Conservation (phyloP, 2,329 filamentous ascomycete species). For the Metarhizium anisopliae region DNA sequence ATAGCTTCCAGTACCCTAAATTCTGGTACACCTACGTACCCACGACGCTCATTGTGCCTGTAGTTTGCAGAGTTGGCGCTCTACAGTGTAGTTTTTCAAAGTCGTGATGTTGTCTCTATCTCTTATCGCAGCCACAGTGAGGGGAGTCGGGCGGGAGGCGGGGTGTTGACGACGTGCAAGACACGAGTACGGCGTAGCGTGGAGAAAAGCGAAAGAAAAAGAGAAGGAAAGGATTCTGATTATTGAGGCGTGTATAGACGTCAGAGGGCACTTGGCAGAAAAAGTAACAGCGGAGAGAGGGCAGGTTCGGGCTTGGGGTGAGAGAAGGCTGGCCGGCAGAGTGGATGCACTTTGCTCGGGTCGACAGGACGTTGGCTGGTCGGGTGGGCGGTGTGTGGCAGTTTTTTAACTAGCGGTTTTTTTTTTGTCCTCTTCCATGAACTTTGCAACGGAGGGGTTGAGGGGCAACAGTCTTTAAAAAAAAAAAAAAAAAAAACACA, state of each 20-base stretch:
- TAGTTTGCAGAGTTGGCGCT: slow-evolving; percentile 14
- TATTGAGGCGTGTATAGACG: background rate
- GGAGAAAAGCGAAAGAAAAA: background rate
- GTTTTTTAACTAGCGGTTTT: background rate
- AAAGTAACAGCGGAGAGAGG: background rate
- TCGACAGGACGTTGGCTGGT: background rate
- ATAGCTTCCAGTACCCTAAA: background rate
- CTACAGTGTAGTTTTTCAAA: background rate
- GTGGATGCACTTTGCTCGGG: background rate
- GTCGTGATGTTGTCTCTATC: slow-evolving; percentile 4
- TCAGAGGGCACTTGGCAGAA: background rate
- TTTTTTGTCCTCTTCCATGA: background rate
- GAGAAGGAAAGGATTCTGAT: background rate
- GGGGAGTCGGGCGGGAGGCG: slow-evolving; percentile 1
- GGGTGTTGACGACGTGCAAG: background rate
- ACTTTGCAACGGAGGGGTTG: background rate
- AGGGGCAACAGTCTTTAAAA: background rate
- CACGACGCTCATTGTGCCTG: slow-evolving; percentile 45
- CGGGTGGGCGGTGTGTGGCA: background rate
- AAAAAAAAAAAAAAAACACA: no score
- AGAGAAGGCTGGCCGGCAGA: background rate
- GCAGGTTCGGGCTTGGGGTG: background rate
- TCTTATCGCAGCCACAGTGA: slow-evolving; percentile 2
- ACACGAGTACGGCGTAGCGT: background rate
- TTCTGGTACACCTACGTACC: slow-evolving; percentile 28